Conservation (phyloP, 2,329 filamentous ascomycete genomes). For the Beauveria sp. region DNA sequence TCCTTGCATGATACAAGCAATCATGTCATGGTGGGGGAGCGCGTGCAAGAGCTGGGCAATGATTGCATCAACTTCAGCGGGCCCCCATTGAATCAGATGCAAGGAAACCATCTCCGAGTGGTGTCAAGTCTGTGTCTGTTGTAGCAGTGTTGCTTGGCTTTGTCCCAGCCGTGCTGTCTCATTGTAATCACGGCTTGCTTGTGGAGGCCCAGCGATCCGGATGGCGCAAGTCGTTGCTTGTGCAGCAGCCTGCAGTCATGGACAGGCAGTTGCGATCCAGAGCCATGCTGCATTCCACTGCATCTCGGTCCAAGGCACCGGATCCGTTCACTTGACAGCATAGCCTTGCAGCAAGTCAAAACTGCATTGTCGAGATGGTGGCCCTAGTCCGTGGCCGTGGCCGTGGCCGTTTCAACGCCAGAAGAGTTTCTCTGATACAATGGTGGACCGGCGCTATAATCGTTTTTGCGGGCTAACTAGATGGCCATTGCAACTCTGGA, state of each 20-base stretch:
- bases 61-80: too few species aligned
- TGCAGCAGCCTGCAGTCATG: too few species aligned
- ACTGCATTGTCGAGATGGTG: background rate
- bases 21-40: background rate
- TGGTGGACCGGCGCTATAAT: background rate
- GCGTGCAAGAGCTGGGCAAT: background rate
- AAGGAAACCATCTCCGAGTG: background rate
- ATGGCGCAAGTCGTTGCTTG: background rate
- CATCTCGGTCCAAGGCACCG: background rate
- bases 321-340: background rate
- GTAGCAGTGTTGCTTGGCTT: background rate
- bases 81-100: slow-evolving; percentile 4
- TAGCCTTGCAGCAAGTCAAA: background rate
- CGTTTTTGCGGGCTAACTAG: background rate
- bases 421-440: background rate
- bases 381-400: background rate
- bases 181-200: slow-evolving; percentile 1
- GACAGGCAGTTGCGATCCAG: background rate
- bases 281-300: slow-evolving; percentile 4
- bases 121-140: background rate
- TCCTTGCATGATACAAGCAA: background rate
- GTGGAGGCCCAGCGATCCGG: background rate
- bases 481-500: background rate
- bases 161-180: background rate
- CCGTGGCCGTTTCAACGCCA: background rate